Evolutionary conservation across 208 protist genomes (phyloP).

Genomic region (Leishmania gerbilli): DNA sequence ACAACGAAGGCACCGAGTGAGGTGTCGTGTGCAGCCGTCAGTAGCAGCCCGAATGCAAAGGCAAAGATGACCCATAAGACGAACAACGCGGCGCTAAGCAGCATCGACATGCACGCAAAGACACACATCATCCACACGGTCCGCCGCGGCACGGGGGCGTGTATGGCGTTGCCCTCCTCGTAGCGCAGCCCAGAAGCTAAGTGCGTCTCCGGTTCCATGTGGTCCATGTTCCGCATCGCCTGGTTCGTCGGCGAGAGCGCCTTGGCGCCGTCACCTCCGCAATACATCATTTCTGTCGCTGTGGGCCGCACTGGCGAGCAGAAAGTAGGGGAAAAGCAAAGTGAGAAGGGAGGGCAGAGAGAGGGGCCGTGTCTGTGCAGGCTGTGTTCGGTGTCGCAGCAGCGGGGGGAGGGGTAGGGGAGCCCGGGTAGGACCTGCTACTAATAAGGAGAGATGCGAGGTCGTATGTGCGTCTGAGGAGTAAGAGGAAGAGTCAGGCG

Average conservation of each 20-base stretch:
- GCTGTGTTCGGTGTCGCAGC: not conserved
- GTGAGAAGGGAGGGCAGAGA: not conserved
- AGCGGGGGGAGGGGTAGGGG: not conserved
- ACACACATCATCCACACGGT: not conserved
- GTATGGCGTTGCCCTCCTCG: not conserved
- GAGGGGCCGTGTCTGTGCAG: not conserved
- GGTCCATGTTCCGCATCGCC: not conserved
- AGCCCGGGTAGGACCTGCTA: not conserved
- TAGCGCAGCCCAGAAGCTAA: not conserved
- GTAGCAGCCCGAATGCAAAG: not conserved
- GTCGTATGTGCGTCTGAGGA: too few species aligned
- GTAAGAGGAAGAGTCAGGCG: too few species aligned
- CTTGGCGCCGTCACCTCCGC: not conserved
- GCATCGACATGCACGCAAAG: not conserved
- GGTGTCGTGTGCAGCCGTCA: not conserved
- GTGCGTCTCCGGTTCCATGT: not conserved
- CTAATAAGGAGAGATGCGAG: not conserved
- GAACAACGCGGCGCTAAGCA: not conserved
- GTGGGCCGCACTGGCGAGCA: not conserved
- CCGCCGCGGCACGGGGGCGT: not conserved
- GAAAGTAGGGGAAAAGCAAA: not conserved
- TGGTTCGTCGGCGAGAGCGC: not conserved
- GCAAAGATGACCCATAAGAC: not conserved
- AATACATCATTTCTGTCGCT: not conserved
- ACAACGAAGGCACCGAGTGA: not conserved